These are phyloP conservation scores for Pichia inconspicua DNA, from an alignment of 1,139 yeast genomes.

Conservation along the genomic window DNA sequence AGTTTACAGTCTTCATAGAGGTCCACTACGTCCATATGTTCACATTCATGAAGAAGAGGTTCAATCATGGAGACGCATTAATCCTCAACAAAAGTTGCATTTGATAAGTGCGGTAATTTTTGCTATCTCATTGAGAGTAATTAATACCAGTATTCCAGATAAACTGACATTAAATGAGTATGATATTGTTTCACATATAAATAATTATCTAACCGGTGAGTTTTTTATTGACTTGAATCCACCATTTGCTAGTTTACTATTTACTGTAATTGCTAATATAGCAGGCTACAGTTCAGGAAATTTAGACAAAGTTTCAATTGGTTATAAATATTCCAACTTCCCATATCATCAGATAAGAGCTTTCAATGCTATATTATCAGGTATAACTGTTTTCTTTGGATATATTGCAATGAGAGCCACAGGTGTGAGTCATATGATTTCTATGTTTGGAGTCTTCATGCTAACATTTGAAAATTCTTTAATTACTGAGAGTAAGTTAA, in stretches of 20 bases:
- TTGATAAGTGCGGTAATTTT: neutral
- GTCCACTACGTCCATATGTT: constrained; percentile 10
- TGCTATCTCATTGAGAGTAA: constrained; percentile 29
- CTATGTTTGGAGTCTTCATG: constrained; percentile 39
- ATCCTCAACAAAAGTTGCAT: constrained; percentile 4
- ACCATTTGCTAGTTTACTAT: constrained; percentile 48
- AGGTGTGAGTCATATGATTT: constrained; percentile 36
- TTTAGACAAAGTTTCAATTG: neutral
- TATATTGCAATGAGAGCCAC: constrained; percentile 43
- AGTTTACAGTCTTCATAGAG: constrained; percentile 1
- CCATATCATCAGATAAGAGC: constrained; percentile 44
- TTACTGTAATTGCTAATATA: constrained; percentile 34
- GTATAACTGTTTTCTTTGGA: constrained; percentile 37
- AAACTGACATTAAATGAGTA: constrained; percentile 54
- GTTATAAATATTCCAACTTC: constrained; percentile 14
- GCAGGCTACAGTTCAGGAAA: constrained; percentile 31
- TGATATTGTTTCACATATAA: constrained; percentile 33
- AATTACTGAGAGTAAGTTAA: constrained; percentile 41
- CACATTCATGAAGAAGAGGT: constrained; percentile 1
- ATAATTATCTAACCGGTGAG: constrained; percentile 52
- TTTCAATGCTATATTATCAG: constrained; percentile 47
- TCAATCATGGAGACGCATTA: constrained; percentile 1
- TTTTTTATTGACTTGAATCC: constrained; percentile 59
- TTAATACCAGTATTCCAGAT: constrained; percentile 33
- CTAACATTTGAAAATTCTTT: constrained; percentile 49